A percentile compares a stretch with the other conserved stretches of the same genome.
Conservation (phyloP, 75 land plant genomes). For the Cunninghamia lanceolata region DNA sequence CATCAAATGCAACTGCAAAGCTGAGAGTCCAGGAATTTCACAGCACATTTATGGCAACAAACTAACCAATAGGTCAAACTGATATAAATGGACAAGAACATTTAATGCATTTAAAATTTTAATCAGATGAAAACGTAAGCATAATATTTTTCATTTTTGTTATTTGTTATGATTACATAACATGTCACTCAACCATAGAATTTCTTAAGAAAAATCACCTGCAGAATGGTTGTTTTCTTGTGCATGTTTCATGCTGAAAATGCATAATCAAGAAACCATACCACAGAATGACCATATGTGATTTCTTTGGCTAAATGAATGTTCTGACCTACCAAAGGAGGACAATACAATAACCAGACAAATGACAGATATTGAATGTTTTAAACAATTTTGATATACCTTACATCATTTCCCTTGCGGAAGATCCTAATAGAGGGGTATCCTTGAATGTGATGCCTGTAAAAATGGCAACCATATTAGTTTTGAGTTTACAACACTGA, state of each 20-base stretch:
- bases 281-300: background rate
- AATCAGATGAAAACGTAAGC: background rate
- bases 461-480: background rate
- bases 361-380: background rate
- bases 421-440: slow-evolving; percentile 98
- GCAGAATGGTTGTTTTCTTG: background rate
- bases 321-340: background rate
- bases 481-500: background rate
- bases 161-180: background rate
- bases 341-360: background rate
- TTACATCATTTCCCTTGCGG: slow-evolving; percentile 92
- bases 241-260: background rate
- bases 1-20: background rate
- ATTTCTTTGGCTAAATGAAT: background rate
- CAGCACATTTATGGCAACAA: background rate
- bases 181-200: background rate
- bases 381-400: slow-evolving; percentile 35
- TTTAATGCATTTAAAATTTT: background rate
- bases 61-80: background rate
- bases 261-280: background rate
- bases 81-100: background rate
- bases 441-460: slow-evolving; percentile 98
- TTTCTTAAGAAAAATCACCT: background rate
- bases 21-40: background rate
- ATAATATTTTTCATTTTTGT: background rate